These are phyloP conservation scores for Chytridium lagenaria DNA, from an alignment of 371 early-diverging fungal species.

Conservation along the genomic window DNA sequence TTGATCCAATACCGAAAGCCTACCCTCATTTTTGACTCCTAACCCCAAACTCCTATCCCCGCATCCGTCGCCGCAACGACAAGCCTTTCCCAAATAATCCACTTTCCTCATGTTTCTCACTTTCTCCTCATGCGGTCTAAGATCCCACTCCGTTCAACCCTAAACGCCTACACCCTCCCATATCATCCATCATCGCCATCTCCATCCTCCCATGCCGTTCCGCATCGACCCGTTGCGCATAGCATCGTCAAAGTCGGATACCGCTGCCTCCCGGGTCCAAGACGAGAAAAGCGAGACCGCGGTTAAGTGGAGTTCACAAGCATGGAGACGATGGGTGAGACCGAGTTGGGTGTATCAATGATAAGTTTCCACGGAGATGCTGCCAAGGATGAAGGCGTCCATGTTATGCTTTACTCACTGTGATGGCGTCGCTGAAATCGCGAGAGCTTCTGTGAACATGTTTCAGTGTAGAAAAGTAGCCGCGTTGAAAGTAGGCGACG, in stretches of 20 bases:
- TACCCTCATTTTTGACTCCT: slow-evolving; percentile 32
- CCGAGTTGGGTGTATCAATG: slow-evolving; percentile 93
- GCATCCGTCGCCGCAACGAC: slow-evolving; percentile 71
- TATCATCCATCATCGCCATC: slow-evolving; percentile 9
- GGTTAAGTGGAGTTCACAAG: slow-evolving; percentile 88
- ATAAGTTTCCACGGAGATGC: slow-evolving; percentile 83
- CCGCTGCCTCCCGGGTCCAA: slow-evolving; percentile 69
- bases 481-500: slow-evolving; percentile 87
- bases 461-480: slow-evolving; percentile 73
- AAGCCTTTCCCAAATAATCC: slow-evolving; percentile 77
- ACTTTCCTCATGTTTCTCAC: slow-evolving; percentile 77
- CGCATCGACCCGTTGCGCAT: slow-evolving; percentile 10
- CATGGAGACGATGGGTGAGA: slow-evolving; percentile 80
- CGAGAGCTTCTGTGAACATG: slow-evolving; percentile 62
- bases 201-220: not conserved
- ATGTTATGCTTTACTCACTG: slow-evolving; percentile 26
- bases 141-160: slow-evolving; percentile 26
- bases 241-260: slow-evolving; percentile 73
- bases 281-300: slow-evolving; percentile 80
- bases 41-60: slow-evolving; percentile 69
- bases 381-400: slow-evolving; percentile 32
- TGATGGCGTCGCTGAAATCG: slow-evolving; percentile 64
- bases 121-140: slow-evolving; percentile 79
- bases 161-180: slow-evolving; percentile 23
- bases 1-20: not conserved